phyloP scores from a whole-genome alignment of 768 basidiomycete species.

The Lepiota brunneoincarnata region DNA sequence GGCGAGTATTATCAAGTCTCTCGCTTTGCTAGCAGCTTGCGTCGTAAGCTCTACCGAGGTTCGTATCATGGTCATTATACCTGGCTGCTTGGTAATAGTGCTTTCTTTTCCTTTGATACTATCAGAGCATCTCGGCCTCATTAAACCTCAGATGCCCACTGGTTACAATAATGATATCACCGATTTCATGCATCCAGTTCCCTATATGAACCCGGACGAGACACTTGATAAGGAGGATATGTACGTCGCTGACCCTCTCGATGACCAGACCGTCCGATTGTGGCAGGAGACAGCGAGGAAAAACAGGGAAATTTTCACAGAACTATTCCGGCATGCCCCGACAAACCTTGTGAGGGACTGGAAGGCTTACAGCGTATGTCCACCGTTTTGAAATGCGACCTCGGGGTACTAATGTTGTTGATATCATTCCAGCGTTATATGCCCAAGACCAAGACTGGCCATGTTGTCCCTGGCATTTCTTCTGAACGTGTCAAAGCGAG shows the following conservation, averaged over 20 bases:
- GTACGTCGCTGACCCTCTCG: conserved; percentile 76
- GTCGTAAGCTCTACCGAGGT: conserved; percentile 85
- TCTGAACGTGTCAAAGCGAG: no score
- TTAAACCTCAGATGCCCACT: conserved; percentile 68
- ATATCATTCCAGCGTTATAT: no score
- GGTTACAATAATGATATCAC: conserved; percentile 23
- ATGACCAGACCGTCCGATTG: conserved; percentile 52
- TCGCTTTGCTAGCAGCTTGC: conserved; percentile 80
- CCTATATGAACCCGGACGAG: conserved; percentile 67
- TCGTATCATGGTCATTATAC: conserved; percentile 14
- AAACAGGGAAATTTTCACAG: conserved; percentile 85
- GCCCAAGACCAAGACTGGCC: no score
- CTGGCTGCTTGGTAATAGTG: not conserved
- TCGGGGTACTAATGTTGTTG: no score
- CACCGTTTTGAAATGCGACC: no score
- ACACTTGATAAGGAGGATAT: conserved; percentile 61
- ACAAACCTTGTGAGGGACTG: conserved; percentile 79
- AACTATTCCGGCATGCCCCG: conserved; percentile 84
- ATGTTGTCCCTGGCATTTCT: no score
- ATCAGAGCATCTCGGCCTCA: conserved; percentile 86
- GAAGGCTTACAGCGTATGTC: conserved; percentile 80
- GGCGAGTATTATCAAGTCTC: conserved; percentile 69
- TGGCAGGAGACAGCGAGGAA: conserved; percentile 70
- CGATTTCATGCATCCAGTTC: conserved; percentile 80
- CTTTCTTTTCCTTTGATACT: conserved; percentile 3